These are phyloP conservation scores for Cenchrus americanus DNA, from an alignment of 176 grass and related monocot species.

Conservation along the genomic window DNA sequence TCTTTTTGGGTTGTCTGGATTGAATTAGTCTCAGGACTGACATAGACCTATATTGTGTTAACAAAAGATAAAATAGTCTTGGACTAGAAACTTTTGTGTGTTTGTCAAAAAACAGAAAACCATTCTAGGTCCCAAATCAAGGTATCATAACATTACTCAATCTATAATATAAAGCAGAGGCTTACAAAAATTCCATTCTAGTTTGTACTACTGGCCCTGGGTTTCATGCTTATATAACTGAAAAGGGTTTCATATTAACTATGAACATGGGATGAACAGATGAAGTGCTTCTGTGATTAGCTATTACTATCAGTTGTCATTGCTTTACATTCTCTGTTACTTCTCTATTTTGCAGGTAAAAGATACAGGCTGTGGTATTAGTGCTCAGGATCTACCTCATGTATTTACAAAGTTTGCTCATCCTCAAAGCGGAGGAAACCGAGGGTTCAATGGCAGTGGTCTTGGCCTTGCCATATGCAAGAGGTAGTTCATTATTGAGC, in stretches of 20 bases:
- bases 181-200: background rate
- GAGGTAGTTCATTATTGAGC: constrained; percentile 48
- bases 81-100: background rate
- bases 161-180: constrained; percentile 6
- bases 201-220: background rate
- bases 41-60: background rate
- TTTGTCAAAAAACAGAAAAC: background rate
- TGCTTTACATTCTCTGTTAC: constrained; percentile 41
- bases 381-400: constrained; percentile 79
- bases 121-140: background rate
- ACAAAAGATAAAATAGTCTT: background rate
- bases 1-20: constrained; percentile 16
- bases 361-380: constrained; percentile 96
- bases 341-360: constrained; percentile 63
- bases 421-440: constrained; percentile 61
- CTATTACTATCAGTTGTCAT: background rate
- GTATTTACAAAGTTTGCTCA: constrained; percentile 93
- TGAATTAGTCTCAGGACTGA: background rate
- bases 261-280: background rate
- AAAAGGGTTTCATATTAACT: constrained; percentile 18
- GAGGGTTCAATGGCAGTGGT: constrained; percentile 71
- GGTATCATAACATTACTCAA: background rate
- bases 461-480: constrained; percentile 87
- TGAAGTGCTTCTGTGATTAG: background rate
- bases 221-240: constrained; percentile 1